These are phyloP conservation scores for Lentinula edodes DNA, from an alignment of 768 basidiomycete species.

Conservation along the genomic window DNA sequence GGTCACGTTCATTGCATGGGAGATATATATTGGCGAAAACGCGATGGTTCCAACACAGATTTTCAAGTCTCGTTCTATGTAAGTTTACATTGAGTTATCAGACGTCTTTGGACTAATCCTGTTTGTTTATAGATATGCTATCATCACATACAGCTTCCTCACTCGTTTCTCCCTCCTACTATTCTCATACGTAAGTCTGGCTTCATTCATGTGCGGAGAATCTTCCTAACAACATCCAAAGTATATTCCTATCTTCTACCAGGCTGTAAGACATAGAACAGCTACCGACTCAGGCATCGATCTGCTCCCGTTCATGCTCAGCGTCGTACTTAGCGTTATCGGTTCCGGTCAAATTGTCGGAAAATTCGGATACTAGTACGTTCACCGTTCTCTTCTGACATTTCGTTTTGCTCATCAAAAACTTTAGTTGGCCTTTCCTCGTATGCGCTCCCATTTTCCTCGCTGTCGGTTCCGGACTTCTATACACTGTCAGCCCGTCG, in stretches of 20 bases:
- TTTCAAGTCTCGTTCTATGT: conserved; percentile 8
- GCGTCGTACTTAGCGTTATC: conserved; percentile 9
- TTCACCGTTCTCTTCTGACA: not conserved
- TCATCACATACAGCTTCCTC: conserved; percentile 4
- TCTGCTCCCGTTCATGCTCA: conserved; percentile 13
- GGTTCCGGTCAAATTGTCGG: conserved; percentile 6
- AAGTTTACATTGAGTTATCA: not conserved
- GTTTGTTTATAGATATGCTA: not conserved
- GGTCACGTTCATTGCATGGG: conserved; percentile 9
- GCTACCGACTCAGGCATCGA: conserved; percentile 14
- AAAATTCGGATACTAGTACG: conserved; percentile 7
- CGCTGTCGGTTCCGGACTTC: conserved; percentile 9
- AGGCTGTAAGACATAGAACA: conserved; percentile 8
- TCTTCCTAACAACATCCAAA: not conserved
- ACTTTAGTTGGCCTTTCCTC: conserved; percentile 8
- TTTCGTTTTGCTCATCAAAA: not conserved
- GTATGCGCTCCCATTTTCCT: conserved; percentile 1
- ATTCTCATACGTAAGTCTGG: conserved; percentile 6
- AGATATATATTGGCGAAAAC: conserved; percentile 7
- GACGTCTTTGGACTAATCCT: not conserved
- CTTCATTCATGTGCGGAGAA: not conserved
- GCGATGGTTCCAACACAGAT: conserved; percentile 13
- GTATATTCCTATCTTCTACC: conserved; percentile 14
- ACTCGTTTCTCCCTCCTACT: conserved; percentile 9
- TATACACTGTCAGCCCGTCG: conserved; percentile 5